Conservation (phyloP, 306 rosid species). For the barrel medic (Medicago truncatula) region DNA sequence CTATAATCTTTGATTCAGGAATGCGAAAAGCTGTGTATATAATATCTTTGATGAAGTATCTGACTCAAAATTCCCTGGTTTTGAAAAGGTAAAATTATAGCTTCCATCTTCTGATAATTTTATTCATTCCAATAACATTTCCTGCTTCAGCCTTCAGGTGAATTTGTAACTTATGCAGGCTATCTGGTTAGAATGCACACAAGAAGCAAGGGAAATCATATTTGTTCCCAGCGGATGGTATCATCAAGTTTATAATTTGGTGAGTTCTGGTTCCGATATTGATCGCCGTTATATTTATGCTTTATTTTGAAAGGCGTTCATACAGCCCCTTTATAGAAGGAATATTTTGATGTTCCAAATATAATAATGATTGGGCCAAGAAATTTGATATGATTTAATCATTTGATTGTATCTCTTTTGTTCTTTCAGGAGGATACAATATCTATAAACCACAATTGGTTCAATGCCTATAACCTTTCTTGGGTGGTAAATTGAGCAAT, state of each 20-base stretch:
- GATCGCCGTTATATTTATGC: constrained; percentile 18
- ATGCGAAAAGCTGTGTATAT: constrained; percentile 70
- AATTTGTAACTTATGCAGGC: constrained; percentile 57
- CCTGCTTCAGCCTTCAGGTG: constrained; percentile 40
- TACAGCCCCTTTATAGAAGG: neutral
- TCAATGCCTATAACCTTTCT: constrained; percentile 79
- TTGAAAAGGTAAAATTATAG: constrained; percentile 60
- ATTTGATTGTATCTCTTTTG: constrained; percentile 37
- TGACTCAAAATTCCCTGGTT: constrained; percentile 76
- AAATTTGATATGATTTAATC: constrained; percentile 30
- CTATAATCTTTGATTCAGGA: constrained; percentile 61
- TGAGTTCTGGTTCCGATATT: constrained; percentile 39
- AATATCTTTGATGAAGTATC: constrained; percentile 75
- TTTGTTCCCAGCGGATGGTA: constrained; percentile 99
- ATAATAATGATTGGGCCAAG: neutral
- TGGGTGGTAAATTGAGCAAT: constrained; percentile 74
- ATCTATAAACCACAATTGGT: constrained; percentile 97
- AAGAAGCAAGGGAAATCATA: constrained; percentile 86
- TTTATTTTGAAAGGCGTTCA: constrained; percentile 35
- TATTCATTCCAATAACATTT: constrained; percentile 29
- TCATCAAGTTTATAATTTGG: constrained; percentile 97
- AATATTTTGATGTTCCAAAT: constrained; percentile 18
- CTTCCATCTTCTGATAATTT: constrained; percentile 40
- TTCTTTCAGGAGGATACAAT: constrained; percentile 88
- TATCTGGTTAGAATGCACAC: constrained; percentile 85